Evolutionary conservation across 331 rosid genomes (phyloP).

Genomic region (Malus hybrid): DNA sequence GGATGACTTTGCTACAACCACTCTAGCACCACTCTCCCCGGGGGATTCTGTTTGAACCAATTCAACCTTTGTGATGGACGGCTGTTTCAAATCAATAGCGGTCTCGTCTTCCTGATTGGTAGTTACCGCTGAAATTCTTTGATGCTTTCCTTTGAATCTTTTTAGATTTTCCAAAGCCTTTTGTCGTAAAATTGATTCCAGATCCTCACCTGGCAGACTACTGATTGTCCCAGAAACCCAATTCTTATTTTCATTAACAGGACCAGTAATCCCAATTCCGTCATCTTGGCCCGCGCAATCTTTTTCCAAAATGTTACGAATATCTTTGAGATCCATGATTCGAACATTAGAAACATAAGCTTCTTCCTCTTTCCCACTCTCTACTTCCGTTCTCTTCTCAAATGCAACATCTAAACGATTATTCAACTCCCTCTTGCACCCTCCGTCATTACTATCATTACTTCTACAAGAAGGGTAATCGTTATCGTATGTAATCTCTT

Average conservation of each 20-base stretch:
- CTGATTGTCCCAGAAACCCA: constrained; percentile 23
- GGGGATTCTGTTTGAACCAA: constrained; percentile 26
- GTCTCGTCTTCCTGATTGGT: constrained; percentile 24
- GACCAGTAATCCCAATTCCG: constrained; percentile 22
- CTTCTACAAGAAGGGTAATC: constrained; percentile 70
- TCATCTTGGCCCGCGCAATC: constrained; percentile 2
- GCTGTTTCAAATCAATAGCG: constrained; percentile 34
- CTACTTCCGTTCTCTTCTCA: constrained; percentile 26
- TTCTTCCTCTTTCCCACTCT: constrained; percentile 28
- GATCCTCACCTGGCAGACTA: constrained; percentile 30
- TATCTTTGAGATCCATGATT: constrained; percentile 10
- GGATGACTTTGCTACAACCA: constrained; percentile 17
- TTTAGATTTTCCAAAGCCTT: constrained; percentile 76
- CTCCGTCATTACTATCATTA: constrained; percentile 57
- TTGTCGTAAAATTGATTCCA: constrained; percentile 71
- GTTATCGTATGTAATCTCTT: constrained; percentile 51
- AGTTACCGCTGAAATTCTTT: constrained; percentile 24
- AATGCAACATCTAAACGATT: constrained; percentile 16
- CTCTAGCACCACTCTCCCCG: constrained; percentile 17
- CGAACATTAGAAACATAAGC: constrained; percentile 15
- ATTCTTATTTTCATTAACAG: constrained; percentile 22
- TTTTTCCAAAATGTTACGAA: neutral
- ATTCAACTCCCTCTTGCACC: constrained; percentile 40
- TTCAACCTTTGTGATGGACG: constrained; percentile 19
- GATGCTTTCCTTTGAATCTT: constrained; percentile 48